Base-by-base conservation (phyloP, 2,329 filamentous ascomycete genomes). In the Diaporthe nobilis region DNA sequence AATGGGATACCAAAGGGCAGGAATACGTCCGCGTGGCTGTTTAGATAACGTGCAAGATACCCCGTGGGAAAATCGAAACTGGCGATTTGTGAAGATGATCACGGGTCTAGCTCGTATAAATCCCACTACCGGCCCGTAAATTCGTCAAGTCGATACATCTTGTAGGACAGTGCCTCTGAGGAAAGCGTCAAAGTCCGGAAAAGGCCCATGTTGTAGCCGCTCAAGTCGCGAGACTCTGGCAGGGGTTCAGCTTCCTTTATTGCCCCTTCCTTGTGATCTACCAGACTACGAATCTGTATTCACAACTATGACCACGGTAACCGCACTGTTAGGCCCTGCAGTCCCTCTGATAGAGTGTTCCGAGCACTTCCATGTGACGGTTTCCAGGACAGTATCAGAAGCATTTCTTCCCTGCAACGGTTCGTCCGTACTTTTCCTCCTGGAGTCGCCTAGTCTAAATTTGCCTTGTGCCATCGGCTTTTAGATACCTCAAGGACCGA, bases 1-100 rank as follows among this genome's bases (percentile, higher is more conserved):
- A 28, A 6, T 25, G 47, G 15, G 31, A 55, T 3, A 28, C 49
- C 42, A 37, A 31, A 42, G 25, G 58, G 37, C 31, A 63, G 61
- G 22, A 10, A 58, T 7, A 61, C 51, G 44, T 42, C 51, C 53
- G 60, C 47, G 20, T 61, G 42, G 25, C 44, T 55, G 47, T 71
- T 39, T 65, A 71, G 25, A 37, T 42, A 44, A 60, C 31, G 55
- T 65, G 72, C 70, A 73, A 71, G 75, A 77, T 77, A 77, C 75
- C 75, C 75, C 75, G 34, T 70, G 68, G 57, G 63, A 60, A 55
- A 47, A 49, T n/a, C 2, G 20, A 63, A 63, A 28, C 1, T 42
- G 49, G 34, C 34, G 49, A 42, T n/a, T 25, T 13, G 31, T 22
- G 20, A 25, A 68, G 65, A 22, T 39, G 31, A 15, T 12, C 8